Percentiles rank a stretch among this genome's conserved stretches.
Evolutionary conservation across 768 basidiomycete species (phyloP).

Genomic region (Vishniacozyma victoriae): DNA sequence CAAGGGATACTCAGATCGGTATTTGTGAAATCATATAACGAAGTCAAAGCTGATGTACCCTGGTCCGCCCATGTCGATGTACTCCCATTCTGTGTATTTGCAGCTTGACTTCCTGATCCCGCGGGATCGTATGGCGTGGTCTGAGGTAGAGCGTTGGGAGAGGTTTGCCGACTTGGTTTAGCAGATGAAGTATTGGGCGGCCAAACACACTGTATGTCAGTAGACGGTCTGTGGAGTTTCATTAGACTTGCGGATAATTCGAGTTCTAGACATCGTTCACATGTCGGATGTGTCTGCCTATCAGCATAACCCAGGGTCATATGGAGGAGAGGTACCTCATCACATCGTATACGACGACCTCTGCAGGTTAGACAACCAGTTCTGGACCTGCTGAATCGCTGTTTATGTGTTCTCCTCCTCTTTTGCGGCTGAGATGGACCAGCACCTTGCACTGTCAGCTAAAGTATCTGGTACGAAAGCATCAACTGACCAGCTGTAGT

Average conservation of each 20-base stretch:
- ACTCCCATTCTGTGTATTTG: neutral
- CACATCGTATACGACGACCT: neutral
- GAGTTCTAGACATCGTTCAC: neutral
- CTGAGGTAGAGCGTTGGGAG: neutral
- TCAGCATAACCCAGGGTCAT: neutral
- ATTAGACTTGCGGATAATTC: neutral
- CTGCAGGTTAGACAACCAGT: neutral
- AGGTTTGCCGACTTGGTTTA: neutral
- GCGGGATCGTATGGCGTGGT: neutral
- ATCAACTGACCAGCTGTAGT: too few species aligned
- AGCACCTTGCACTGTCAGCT: too few species aligned
- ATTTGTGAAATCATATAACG: neutral
- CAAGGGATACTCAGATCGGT: neutral
- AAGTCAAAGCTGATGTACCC: neutral
- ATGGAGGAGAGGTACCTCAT: neutral
- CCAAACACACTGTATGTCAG: neutral
- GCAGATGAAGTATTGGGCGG: neutral
- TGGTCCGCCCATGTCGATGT: neutral
- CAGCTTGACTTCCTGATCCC: neutral
- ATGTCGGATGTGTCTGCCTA: neutral
- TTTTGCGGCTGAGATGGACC: neutral
- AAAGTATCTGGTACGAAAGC: too few species aligned
- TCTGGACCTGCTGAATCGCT: neutral
- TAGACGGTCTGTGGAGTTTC: neutral
- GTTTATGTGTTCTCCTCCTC: neutral